Base-by-base conservation (phyloP, 495 filamentous ascomycete genomes). In the Glonium stellatum region DNA sequence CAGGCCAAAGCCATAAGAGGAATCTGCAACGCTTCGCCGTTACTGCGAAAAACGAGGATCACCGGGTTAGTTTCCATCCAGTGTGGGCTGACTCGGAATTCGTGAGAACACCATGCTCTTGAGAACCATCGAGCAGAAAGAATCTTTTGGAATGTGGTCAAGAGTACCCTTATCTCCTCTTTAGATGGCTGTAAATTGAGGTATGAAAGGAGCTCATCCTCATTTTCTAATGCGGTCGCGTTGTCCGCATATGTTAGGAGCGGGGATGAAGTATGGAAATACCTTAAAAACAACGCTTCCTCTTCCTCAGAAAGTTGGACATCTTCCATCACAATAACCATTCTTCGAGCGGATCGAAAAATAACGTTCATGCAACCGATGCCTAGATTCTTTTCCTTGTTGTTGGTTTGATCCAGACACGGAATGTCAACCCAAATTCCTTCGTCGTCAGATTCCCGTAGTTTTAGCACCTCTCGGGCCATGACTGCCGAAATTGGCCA, bases 321-420 rank as follows among this genome's bases (percentile, higher is more conserved):
- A 18, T 50, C 47, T 23, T 50, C 47, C 23, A 50, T 13, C 19
- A 50, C 13, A 21, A 50, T 50, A 1, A 50, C 10, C 19, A 50
- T 18, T 50, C 23, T 13, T 27, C 47, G 18, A 22, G 15, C 27
- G 1, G 10, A 5, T 11, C 21, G 9, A 41, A 42, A 56, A 11
- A 56, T 56, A 11, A 56, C 21, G 31, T 56, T 35, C 54, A 56
- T 56, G 1, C 27, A 56, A 8, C 54, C 54, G 15, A 56, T 56
- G 13, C 27, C 54, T 12, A 56, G 12, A 22, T 41, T 56, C 12
- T 56, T 56, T 22, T 56, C 35, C 5, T 41, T 19, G 6, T 42
- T 21, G 35, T 56, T 27, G 10, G 6, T 13, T 27, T 56, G 54
- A 21, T 56, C 18, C 11, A 56, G 41, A 46, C 54, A 56, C 6